phyloP scores from a whole-genome alignment of 140 eudicot species.

The Anethum foeniculum region DNA sequence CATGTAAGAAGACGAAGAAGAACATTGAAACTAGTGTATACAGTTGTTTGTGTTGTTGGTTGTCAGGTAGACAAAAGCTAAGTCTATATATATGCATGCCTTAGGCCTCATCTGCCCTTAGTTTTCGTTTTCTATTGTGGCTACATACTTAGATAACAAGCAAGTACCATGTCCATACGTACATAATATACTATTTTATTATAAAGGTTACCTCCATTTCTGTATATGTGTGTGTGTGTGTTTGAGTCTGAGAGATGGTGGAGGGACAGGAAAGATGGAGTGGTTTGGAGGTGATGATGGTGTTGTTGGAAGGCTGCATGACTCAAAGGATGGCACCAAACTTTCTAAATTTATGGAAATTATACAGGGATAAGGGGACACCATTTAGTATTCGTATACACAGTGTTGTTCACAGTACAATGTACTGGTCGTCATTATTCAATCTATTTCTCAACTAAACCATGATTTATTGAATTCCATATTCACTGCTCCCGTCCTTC shows the following conservation, averaged over 20 bases:
- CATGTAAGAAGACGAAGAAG: background rate
- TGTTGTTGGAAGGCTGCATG: slow-evolving; percentile 11
- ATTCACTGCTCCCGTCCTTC: background rate
- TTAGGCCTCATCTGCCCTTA: background rate
- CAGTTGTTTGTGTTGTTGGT: slow-evolving; percentile 13
- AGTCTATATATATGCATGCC: slow-evolving; percentile 9
- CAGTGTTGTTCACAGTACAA: background rate
- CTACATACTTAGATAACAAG: background rate
- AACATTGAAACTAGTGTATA: background rate
- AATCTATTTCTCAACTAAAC: background rate
- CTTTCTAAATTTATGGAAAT: background rate
- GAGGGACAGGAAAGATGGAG: slow-evolving; percentile 26
- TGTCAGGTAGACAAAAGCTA: slow-evolving; percentile 23
- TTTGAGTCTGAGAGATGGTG: background rate
- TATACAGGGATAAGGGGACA: background rate
- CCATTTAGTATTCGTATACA: background rate
- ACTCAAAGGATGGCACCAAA: background rate
- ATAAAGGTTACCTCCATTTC: too few relatives aligned
- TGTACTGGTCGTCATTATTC: too few relatives aligned
- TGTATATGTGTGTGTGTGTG: background rate
- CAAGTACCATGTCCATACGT: background rate
- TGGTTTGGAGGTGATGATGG: slow-evolving; percentile 20
- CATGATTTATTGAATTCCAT: background rate
- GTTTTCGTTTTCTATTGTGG: background rate
- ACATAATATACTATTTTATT: background rate